These are phyloP conservation scores for Kwoniella dendrophila DNA, from an alignment of 768 basidiomycete genomes.

Conservation along the genomic window DNA sequence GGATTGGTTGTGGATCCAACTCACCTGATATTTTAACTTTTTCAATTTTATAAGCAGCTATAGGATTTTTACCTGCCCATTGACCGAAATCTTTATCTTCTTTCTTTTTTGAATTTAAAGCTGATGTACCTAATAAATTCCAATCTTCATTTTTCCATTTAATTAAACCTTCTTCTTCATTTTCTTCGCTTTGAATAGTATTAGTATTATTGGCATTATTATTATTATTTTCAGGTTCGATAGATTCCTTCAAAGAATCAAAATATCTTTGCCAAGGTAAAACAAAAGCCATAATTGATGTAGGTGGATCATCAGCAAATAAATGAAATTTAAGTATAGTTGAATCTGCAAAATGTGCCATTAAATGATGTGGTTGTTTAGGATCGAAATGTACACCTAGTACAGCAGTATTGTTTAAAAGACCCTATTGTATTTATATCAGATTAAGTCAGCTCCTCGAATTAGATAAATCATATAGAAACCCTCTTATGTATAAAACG, in stretches of 20 bases:
- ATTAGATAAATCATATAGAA: no score
- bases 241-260: slow-evolving; percentile 17
- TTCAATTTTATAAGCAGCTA: slow-evolving; percentile 47
- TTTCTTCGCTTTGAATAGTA: no score
- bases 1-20: slow-evolving; percentile 17
- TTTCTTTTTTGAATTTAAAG: slow-evolving; percentile 25
- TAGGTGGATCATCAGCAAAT: slow-evolving; percentile 53
- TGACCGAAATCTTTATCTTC: slow-evolving; percentile 33
- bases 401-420: slow-evolving; percentile 52
- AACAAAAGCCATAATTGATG: slow-evolving; percentile 25
- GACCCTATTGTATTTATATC: slow-evolving; percentile 38
- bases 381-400: slow-evolving; percentile 44
- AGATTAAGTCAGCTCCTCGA: background rate
- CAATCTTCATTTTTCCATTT: slow-evolving; percentile 55
- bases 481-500: no score
- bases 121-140: slow-evolving; percentile 5
- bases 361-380: slow-evolving; percentile 46
- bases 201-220: no score
- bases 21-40: slow-evolving; percentile 39
- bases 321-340: slow-evolving; percentile 52
- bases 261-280: slow-evolving; percentile 48
- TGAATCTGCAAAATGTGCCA: slow-evolving; percentile 42
- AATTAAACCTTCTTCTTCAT: slow-evolving; percentile 30
- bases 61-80: slow-evolving; percentile 55
- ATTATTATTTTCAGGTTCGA: no score